phyloP scores from a whole-genome alignment of 176 grass and related monocot species.

The Thalia dealbata region DNA sequence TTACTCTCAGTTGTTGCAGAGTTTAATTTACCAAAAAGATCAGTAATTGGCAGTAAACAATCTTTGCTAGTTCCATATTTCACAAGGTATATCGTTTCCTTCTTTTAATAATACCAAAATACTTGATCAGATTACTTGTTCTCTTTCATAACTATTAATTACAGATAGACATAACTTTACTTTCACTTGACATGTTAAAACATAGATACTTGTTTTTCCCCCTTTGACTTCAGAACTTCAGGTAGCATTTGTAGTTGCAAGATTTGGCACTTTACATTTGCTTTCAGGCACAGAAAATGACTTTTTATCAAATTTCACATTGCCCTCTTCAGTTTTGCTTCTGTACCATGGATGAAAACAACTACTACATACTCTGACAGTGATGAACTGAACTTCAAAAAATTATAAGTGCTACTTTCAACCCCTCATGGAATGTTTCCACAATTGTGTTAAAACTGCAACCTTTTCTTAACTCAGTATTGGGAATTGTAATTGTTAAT shows the following conservation, averaged over 20 bases:
- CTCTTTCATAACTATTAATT: not conserved
- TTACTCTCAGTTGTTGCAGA: constrained; percentile 40
- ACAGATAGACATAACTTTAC: not conserved
- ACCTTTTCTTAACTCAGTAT: too few species aligned
- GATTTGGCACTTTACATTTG: too few species aligned
- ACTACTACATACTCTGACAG: too few species aligned
- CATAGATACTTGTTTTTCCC: not conserved
- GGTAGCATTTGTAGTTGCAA: not conserved
- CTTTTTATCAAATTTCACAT: too few species aligned
- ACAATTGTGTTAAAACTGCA: too few species aligned
- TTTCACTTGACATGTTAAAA: not conserved
- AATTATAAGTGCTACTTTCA: too few species aligned
- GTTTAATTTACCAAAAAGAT: constrained; percentile 37
- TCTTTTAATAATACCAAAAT: not conserved
- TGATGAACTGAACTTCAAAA: too few species aligned
- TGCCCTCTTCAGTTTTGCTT: not conserved
- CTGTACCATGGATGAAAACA: too few species aligned
- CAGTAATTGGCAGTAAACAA: constrained; percentile 34
- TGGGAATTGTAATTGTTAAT: too few species aligned
- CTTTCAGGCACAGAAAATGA: too few species aligned
- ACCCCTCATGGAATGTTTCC: too few species aligned
- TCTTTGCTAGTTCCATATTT: constrained; percentile 82
- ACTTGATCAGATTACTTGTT: not conserved
- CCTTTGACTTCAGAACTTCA: not conserved
- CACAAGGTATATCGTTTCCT: constrained; percentile 34